A percentile compares a stretch with the other conserved stretches of the same genome.
Evolutionary conservation across 78 protist species (phyloP).

Genomic region (Cavenderia fasciculata): DNA sequence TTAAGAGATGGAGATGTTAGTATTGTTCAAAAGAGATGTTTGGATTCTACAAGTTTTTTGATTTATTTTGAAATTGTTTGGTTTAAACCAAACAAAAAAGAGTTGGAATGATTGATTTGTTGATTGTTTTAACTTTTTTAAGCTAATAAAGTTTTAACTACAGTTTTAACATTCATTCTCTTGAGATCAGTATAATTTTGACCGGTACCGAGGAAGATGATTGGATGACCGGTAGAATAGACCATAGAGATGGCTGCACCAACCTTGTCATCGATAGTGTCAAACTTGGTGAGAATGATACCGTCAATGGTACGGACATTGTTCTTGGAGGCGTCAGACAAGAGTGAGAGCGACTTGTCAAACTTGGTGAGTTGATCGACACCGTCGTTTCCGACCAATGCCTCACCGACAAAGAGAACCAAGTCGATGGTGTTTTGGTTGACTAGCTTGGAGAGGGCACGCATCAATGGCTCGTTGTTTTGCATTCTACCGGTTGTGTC

Average conservation of each 20-base stretch:
- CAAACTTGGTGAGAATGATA: slow-evolving; percentile 99
- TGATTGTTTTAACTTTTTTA: slow-evolving; percentile 13
- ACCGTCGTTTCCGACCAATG: slow-evolving; percentile 99
- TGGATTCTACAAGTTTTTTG: no score
- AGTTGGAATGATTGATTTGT: no score
- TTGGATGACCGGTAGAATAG: slow-evolving; percentile 96
- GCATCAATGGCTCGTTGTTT: slow-evolving; percentile 98
- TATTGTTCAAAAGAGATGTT: no score
- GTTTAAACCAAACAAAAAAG: no score
- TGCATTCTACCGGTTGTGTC: slow-evolving; percentile 99
- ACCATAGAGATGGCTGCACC: slow-evolving; percentile 99
- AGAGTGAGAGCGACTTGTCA: slow-evolving; percentile 86
- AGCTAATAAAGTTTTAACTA: slow-evolving; percentile 88
- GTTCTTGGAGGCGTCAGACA: slow-evolving; percentile 35
- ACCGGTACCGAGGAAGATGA: slow-evolving; percentile 99
- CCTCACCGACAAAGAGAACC: slow-evolving; percentile 99
- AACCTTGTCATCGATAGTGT: slow-evolving; percentile 99
- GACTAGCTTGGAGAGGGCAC: slow-evolving; percentile 93
- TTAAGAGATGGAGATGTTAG: no score
- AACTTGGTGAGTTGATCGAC: slow-evolving; percentile 98
- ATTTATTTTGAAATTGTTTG: no score
- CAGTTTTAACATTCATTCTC: slow-evolving; percentile 84
- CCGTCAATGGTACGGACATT: slow-evolving; percentile 96
- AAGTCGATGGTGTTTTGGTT: slow-evolving; percentile 92
- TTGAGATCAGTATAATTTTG: slow-evolving; percentile 95